A percentile compares a stretch with the other conserved stretches of the same genome.
Evolutionary conservation across 768 basidiomycete species (phyloP).

Genomic region (Infundibulicybe gibba): DNA sequence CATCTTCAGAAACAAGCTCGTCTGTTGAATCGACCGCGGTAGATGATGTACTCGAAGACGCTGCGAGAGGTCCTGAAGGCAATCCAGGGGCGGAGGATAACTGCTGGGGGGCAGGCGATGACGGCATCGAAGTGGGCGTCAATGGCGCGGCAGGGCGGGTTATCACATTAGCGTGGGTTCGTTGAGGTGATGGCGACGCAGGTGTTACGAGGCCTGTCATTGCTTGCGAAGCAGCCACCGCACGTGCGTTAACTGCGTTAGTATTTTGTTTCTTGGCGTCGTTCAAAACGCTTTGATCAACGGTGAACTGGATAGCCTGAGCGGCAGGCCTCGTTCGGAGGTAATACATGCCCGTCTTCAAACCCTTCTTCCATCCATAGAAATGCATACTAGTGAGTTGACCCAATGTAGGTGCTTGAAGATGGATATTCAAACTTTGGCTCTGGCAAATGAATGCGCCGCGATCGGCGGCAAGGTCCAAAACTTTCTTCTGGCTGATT

Average conservation of each 20-base stretch:
- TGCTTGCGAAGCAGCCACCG: slow-evolving; percentile 16
- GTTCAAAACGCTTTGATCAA: slow-evolving; percentile 79
- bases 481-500: slow-evolving; percentile 96
- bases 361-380: slow-evolving; percentile 99
- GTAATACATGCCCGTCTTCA: slow-evolving; percentile 99
- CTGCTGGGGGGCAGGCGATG: slow-evolving; percentile 20
- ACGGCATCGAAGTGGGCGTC: slow-evolving; percentile 2
- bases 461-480: slow-evolving; percentile 98
- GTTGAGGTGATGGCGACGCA: slow-evolving; percentile 22
- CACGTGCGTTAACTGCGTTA: slow-evolving; percentile 20
- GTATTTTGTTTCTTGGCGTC: slow-evolving; percentile 48
- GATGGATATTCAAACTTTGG: slow-evolving; percentile 91
- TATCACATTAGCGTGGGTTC: slow-evolving; percentile 13
- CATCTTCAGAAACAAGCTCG: slow-evolving; percentile 39
- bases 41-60: slow-evolving; percentile 23
- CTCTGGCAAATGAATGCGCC: slow-evolving; percentile 97
- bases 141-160: slow-evolving; percentile 9
- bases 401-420: slow-evolving; percentile 83
- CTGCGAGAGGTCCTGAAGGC: slow-evolving; percentile 10
- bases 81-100: slow-evolving; percentile 14
- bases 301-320: slow-evolving; percentile 96
- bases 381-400: slow-evolving; percentile 97
- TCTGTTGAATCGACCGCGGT: slow-evolving; percentile 35
- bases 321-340: slow-evolving; percentile 92
- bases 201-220: slow-evolving; percentile 24